A percentile compares a stretch with the other conserved stretches of the same genome.
These are phyloP conservation scores for Pseudocercospora crystallina DNA, from an alignment of 2,329 filamentous ascomycete genomes.

Conservation along the genomic window DNA sequence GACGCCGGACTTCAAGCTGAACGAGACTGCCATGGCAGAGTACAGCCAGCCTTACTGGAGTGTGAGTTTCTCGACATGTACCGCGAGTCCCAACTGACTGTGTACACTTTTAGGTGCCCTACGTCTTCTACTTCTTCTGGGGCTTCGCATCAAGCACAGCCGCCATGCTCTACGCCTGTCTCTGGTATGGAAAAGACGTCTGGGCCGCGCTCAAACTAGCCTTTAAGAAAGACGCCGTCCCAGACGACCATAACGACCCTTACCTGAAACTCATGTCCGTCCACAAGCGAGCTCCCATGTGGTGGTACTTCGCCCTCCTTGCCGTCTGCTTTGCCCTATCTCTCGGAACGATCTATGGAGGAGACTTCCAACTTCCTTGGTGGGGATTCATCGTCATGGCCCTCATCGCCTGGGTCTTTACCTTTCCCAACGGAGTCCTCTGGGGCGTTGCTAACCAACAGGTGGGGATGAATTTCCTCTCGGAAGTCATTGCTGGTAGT, in stretches of 20 bases:
- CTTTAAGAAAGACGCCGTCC: slow-evolving; percentile 18
- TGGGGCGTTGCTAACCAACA: slow-evolving; percentile 10
- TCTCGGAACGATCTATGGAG: slow-evolving; percentile 31
- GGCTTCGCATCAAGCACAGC: slow-evolving; percentile 37
- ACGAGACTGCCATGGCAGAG: slow-evolving; percentile 21
- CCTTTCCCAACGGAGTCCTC: slow-evolving; percentile 31
- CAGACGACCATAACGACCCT: slow-evolving; percentile 31
- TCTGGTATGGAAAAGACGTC: slow-evolving; percentile 32
- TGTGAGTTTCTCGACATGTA: not conserved
- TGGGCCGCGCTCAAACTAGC: slow-evolving; percentile 18
- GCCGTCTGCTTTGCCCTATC: slow-evolving; percentile 29
- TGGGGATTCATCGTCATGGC: slow-evolving; percentile 34
- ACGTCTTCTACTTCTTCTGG: slow-evolving; percentile 30
- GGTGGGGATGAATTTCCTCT: slow-evolving; percentile 25
- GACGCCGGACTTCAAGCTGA: slow-evolving; percentile 59
- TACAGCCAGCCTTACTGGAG: slow-evolving; percentile 29
- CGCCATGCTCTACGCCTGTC: slow-evolving; percentile 31
- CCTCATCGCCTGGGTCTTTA: slow-evolving; percentile 28
- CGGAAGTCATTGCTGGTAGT: slow-evolving; percentile 33
- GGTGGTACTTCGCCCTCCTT: slow-evolving; percentile 35
- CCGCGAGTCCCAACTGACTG: not conserved
- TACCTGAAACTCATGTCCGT: slow-evolving; percentile 35
- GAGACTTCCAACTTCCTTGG: slow-evolving; percentile 33
- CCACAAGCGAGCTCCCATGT: slow-evolving; percentile 30
- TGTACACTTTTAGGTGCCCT: slow-evolving; percentile 5